Conservation (phyloP, 164 flowering plant species). For the Vitis riparia region DNA sequence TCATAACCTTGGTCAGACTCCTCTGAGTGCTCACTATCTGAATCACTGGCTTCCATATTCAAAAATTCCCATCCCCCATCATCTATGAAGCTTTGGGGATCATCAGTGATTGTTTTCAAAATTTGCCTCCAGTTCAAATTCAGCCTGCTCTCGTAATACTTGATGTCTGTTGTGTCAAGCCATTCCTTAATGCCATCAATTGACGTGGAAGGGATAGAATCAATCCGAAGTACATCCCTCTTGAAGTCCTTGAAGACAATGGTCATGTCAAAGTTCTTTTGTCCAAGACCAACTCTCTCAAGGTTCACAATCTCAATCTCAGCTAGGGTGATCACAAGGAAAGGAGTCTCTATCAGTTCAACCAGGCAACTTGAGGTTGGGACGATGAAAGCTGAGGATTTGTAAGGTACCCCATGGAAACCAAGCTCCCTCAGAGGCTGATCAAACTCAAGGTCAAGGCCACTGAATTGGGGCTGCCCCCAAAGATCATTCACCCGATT, state of each 20-base stretch:
- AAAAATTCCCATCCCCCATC: conserved; percentile 91
- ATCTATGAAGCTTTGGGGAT: conserved; percentile 70
- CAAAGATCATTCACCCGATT: conserved; percentile 71
- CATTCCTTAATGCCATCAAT: conserved; percentile 86
- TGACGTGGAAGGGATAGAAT: conserved; percentile 76
- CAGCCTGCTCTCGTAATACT: conserved; percentile 83
- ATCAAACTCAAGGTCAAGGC: conserved; percentile 77
- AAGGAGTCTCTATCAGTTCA: conserved; percentile 74
- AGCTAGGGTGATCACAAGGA: conserved; percentile 61
- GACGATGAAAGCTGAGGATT: conserved; percentile 69
- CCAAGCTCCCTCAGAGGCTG: conserved; percentile 87
- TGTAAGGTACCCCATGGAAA: conserved; percentile 81
- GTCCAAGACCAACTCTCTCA: conserved; percentile 83
- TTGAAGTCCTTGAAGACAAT: conserved; percentile 90
- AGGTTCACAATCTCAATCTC: conserved; percentile 89
- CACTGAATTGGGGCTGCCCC: conserved; percentile 66
- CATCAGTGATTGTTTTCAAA: conserved; percentile 72
- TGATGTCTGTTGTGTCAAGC: conserved; percentile 80
- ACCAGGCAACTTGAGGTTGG: conserved; percentile 84
- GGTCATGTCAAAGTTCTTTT: conserved; percentile 84
- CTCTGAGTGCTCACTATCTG: conserved; percentile 64
- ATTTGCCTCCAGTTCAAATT: conserved; percentile 74
- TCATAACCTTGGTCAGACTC: conserved; percentile 79
- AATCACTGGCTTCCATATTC: conserved; percentile 76
- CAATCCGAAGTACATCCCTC: conserved; percentile 72